These are phyloP conservation scores for Emericellopsis cladophorae DNA, from an alignment of 2,329 filamentous ascomycete species.

Conservation along the genomic window DNA sequence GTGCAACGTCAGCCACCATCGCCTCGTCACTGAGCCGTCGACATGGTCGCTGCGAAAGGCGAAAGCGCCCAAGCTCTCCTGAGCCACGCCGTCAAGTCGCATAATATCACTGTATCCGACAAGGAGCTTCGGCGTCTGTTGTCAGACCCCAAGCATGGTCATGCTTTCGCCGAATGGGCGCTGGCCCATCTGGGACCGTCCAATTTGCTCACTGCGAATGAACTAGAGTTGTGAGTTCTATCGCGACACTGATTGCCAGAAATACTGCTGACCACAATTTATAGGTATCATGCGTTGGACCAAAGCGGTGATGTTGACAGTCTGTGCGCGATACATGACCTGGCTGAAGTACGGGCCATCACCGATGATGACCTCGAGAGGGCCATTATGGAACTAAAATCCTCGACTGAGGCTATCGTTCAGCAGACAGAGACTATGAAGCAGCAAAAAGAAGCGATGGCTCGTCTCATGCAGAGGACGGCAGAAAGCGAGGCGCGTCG, in stretches of 20 bases:
- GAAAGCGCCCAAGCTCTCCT: conserved; percentile 17
- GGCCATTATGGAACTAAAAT: conserved; percentile 51
- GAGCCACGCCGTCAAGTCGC: conserved; percentile 16
- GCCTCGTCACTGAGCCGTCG: no score
- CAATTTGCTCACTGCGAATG: conserved; percentile 40
- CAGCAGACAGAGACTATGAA: conserved; percentile 50
- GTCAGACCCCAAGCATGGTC: conserved; percentile 18
- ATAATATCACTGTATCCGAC: conserved; percentile 16
- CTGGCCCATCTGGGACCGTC: conserved; percentile 32
- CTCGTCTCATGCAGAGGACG: conserved; percentile 30
- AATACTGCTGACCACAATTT: not conserved
- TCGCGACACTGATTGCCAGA: not conserved
- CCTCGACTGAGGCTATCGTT: conserved; percentile 50
- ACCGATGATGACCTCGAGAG: conserved; percentile 45
- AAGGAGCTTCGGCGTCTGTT: conserved; percentile 25
- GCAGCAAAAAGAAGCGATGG: conserved; percentile 49
- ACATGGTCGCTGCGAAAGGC: no score
- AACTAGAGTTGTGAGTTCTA: conserved; percentile 35
- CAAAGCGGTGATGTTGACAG: conserved; percentile 32
- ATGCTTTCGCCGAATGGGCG: conserved; percentile 33
- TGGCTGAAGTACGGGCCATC: conserved; percentile 35
- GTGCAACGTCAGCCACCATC: no score
- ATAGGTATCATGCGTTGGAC: conserved; percentile 37
- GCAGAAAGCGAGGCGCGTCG: conserved; percentile 15
- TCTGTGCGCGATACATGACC: conserved; percentile 29